phyloP scores from a whole-genome alignment of 2,329 filamentous ascomycete species.

The Bisporella sp. region DNA sequence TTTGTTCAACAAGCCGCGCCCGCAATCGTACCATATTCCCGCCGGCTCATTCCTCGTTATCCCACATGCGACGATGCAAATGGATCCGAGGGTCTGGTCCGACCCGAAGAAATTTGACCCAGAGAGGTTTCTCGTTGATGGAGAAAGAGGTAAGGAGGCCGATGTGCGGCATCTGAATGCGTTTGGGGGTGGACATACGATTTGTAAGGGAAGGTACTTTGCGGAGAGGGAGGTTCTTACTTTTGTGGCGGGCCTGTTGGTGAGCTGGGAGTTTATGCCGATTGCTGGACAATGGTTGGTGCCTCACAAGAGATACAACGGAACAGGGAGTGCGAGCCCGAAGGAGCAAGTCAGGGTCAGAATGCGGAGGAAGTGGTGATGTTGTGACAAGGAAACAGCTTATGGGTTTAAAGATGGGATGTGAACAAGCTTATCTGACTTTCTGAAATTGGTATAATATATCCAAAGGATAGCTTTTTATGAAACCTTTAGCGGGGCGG shows the following conservation, averaged over 20 bases:
- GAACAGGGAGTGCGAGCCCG: slow-evolving; percentile 8
- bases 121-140: slow-evolving; percentile 35
- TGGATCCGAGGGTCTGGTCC: slow-evolving; percentile 30
- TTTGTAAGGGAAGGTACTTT: slow-evolving; percentile 42
- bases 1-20: slow-evolving; percentile 11
- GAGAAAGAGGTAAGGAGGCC: slow-evolving; percentile 20
- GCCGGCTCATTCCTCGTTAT: slow-evolving; percentile 34
- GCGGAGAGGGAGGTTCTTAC: slow-evolving; percentile 40
- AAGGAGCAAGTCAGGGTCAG: slow-evolving; percentile 3
- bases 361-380: background rate
- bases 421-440: too few relatives aligned
- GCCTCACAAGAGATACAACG: slow-evolving; percentile 7
- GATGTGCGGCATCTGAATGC: slow-evolving; percentile 35
- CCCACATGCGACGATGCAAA: slow-evolving; percentile 34
- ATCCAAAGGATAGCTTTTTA: too few relatives aligned
- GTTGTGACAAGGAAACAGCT: too few relatives aligned
- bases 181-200: slow-evolving; percentile 38
- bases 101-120: slow-evolving; percentile 32
- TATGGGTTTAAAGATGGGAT: too few relatives aligned
- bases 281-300: slow-evolving; percentile 16
- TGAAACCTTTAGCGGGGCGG: too few relatives aligned
- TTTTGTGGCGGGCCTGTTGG: slow-evolving; percentile 42
- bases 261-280: slow-evolving; percentile 46
- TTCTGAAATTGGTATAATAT: too few relatives aligned
- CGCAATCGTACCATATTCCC: slow-evolving; percentile 30